Evolutionary conservation across 192 early-diverging fungal genomes (phyloP).

Genomic region (Lobosporangium transversale): DNA sequence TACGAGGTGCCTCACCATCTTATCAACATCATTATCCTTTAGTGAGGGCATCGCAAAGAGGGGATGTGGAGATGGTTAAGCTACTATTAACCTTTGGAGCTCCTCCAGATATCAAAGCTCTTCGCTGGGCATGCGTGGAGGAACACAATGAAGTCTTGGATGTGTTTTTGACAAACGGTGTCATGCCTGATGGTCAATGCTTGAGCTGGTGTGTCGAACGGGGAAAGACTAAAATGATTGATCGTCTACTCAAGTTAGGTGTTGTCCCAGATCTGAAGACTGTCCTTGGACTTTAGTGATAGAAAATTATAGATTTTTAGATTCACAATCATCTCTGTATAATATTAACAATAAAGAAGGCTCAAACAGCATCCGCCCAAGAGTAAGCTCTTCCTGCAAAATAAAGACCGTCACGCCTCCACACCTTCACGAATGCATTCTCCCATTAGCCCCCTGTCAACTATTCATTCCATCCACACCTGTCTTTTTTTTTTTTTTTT

Average conservation of each 20-base stretch:
- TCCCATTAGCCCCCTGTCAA: too few species aligned
- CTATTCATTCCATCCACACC: not conserved
- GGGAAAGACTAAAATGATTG: conserved; percentile 38
- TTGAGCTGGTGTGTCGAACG: conserved; percentile 45
- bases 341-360: too few species aligned
- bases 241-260: conserved; percentile 37
- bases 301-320: too few species aligned
- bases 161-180: conserved; percentile 31
- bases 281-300: conserved; percentile 16
- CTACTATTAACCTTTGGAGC: conserved; percentile 26
- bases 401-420: too few species aligned
- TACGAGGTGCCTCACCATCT: conserved; percentile 33
- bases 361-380: too few species aligned
- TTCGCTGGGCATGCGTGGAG: conserved; percentile 42
- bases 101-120: conserved; percentile 30
- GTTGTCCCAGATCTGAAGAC: conserved; percentile 49
- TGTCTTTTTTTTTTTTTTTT: not conserved
- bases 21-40: conserved; percentile 33
- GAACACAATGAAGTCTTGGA: conserved; percentile 39
- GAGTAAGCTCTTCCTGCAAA: too few species aligned
- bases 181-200: conserved; percentile 35
- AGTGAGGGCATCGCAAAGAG: conserved; percentile 35
- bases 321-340: too few species aligned
- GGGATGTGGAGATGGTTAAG: conserved; percentile 38
- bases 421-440: too few species aligned